These are phyloP conservation scores for Blastobotrys raffinosifermentans DNA, from an alignment of 1,139 yeast genomes.

Conservation along the genomic window DNA sequence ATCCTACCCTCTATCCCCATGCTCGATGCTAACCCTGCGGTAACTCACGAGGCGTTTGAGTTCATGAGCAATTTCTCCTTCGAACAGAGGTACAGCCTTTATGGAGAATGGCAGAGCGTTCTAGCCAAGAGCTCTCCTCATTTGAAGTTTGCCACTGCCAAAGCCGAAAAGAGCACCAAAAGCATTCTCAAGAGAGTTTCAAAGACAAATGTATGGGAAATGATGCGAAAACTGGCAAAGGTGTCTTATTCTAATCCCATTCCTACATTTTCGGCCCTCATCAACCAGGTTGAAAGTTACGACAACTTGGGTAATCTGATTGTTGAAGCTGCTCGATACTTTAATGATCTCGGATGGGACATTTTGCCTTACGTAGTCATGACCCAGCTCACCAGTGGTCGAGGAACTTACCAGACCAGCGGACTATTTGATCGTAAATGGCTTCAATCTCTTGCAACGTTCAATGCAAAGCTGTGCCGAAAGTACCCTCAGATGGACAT, in stretches of 20 bases:
- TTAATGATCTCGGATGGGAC: constrained; percentile 82
- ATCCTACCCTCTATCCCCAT: constrained; percentile 65
- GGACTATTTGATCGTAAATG: constrained; percentile 81
- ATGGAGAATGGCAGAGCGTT: constrained; percentile 72
- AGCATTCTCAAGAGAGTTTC: constrained; percentile 77
- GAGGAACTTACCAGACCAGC: constrained; percentile 65
- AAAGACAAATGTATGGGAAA: constrained; percentile 71
- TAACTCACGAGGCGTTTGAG: constrained; percentile 54
- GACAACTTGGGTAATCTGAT: constrained; percentile 77
- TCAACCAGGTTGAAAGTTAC: constrained; percentile 71
- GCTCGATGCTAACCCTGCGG: constrained; percentile 54
- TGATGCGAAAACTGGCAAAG: constrained; percentile 73
- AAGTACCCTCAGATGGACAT: constrained; percentile 34
- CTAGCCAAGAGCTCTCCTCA: constrained; percentile 48
- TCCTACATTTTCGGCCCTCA: constrained; percentile 49
- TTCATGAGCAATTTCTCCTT: constrained; percentile 51
- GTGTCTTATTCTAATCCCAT: constrained; percentile 78
- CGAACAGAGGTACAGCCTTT: constrained; percentile 67
- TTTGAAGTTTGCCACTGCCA: constrained; percentile 58
- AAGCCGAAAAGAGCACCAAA: constrained; percentile 78
- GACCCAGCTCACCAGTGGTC: constrained; percentile 63
- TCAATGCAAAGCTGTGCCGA: constrained; percentile 34
- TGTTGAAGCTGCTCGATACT: constrained; percentile 74
- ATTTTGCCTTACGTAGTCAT: constrained; percentile 68
- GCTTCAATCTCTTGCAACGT: constrained; percentile 52